phyloP scores from a whole-genome alignment of 352 stramenopile species.

The Thraustochytrium striatum region DNA sequence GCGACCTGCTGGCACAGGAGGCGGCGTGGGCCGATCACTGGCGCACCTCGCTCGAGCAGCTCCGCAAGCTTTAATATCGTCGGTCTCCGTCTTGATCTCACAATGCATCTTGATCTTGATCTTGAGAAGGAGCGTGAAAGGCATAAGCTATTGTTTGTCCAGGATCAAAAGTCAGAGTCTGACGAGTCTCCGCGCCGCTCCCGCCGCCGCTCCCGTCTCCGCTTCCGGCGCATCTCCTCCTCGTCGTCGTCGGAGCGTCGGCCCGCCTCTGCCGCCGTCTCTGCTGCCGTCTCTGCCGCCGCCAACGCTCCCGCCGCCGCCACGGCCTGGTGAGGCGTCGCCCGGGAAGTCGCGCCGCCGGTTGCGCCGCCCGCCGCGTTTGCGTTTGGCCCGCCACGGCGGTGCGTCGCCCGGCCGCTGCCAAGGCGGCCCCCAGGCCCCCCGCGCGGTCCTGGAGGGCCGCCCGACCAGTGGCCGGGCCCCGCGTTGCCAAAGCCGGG shows the following conservation, averaged over 20 bases:
- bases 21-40: background rate
- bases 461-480: no score
- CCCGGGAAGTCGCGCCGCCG: background rate
- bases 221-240: background rate
- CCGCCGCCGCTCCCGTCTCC: background rate
- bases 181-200: slow-evolving; percentile 6
- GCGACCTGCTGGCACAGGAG: background rate
- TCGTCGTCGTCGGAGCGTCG: background rate
- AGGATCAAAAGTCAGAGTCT: slow-evolving; percentile 1
- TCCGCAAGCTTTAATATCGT: background rate
- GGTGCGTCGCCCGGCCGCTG: background rate
- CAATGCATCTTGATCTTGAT: background rate
- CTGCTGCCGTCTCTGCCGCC: background rate
- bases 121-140: background rate
- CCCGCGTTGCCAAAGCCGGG: background rate
- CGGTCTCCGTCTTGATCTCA: background rate
- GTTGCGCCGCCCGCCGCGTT: background rate
- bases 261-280: background rate
- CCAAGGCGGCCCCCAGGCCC: background rate
- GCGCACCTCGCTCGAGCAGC: background rate
- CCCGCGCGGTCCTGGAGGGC: background rate
- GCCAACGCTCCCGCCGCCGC: background rate
- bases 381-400: background rate
- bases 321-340: background rate
- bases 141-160: background rate